phyloP scores from a whole-genome alignment of 2,329 filamentous ascomycete species.

The Thelonectria discophora region DNA sequence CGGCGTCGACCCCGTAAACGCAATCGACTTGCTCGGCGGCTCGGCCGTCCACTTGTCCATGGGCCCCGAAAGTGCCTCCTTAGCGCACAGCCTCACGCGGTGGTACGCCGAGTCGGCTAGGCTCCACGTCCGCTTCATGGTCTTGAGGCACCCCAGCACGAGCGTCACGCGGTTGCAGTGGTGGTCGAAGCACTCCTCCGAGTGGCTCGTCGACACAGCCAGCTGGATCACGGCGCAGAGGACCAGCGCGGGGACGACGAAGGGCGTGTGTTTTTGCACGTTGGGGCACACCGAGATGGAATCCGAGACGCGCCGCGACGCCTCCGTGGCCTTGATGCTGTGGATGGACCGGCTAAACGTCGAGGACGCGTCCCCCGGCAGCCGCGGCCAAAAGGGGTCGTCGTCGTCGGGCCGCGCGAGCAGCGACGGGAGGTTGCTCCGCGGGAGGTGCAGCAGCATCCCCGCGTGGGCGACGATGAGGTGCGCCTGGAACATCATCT shows the following conservation, averaged over 20 bases:
- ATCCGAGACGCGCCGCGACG: conserved; percentile 34
- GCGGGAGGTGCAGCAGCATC: conserved; percentile 36
- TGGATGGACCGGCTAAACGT: conserved; percentile 27
- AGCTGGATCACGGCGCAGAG: conserved; percentile 36
- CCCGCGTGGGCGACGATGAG: conserved; percentile 32
- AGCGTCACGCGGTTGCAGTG: conserved; percentile 36
- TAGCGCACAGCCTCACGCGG: conserved; percentile 28
- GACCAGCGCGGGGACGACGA: conserved; percentile 28
- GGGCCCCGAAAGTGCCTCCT: conserved; percentile 30
- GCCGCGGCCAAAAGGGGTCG: conserved; percentile 7
- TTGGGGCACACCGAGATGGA: conserved; percentile 33
- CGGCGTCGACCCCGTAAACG: conserved; percentile 1
- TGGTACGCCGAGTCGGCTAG: conserved; percentile 34
- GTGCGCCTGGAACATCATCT: conserved; percentile 39
- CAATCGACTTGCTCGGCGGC: conserved; percentile 15
- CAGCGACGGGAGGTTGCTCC: conserved; percentile 12
- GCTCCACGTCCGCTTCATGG: conserved; percentile 29
- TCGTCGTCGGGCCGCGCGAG: neutral
- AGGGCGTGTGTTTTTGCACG: conserved; percentile 35
- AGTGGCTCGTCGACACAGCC: conserved; percentile 31
- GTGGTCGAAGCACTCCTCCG: conserved; percentile 36
- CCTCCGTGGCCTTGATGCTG: conserved; percentile 38
- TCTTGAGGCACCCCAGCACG: conserved; percentile 29
- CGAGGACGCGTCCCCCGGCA: conserved; percentile 17
- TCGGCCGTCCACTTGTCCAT: conserved; percentile 37